These are phyloP conservation scores for Fusarium multiceps DNA, from an alignment of 2,329 filamentous ascomycete species.

Conservation along the genomic window DNA sequence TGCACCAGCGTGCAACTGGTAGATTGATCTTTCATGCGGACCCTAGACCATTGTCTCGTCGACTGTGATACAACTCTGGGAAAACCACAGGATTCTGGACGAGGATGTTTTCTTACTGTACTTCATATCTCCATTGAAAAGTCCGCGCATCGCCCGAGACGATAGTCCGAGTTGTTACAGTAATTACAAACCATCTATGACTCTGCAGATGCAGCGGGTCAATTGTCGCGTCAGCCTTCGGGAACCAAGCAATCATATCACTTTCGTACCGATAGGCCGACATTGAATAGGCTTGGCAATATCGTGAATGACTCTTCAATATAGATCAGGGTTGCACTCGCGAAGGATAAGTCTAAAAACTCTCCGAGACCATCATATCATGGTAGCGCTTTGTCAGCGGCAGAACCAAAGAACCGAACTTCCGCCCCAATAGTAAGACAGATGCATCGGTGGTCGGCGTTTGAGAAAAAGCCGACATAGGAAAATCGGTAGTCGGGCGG, in stretches of 20 bases:
- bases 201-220: background rate
- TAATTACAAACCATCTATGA: background rate
- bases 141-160: background rate
- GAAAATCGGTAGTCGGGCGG: slow-evolving; percentile 26
- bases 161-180: background rate
- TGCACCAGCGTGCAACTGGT: too few relatives aligned
- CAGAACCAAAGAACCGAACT: background rate
- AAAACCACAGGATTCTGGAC: accelerated
- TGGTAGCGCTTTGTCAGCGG: background rate
- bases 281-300: background rate
- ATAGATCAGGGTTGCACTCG: background rate
- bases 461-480: background rate
- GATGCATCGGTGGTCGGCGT: background rate
- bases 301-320: background rate
- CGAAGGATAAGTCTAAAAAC: background rate
- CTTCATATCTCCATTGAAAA: background rate
- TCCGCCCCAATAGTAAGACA: background rate
- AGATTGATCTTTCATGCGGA: too few relatives aligned
- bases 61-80: background rate
- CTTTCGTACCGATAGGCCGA: background rate
- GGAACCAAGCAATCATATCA: background rate
- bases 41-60: too few relatives aligned
- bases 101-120: background rate
- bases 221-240: background rate
- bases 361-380: background rate